These are phyloP conservation scores for Jasminum sambac DNA, from an alignment of 257 asterid species.

Conservation along the genomic window DNA sequence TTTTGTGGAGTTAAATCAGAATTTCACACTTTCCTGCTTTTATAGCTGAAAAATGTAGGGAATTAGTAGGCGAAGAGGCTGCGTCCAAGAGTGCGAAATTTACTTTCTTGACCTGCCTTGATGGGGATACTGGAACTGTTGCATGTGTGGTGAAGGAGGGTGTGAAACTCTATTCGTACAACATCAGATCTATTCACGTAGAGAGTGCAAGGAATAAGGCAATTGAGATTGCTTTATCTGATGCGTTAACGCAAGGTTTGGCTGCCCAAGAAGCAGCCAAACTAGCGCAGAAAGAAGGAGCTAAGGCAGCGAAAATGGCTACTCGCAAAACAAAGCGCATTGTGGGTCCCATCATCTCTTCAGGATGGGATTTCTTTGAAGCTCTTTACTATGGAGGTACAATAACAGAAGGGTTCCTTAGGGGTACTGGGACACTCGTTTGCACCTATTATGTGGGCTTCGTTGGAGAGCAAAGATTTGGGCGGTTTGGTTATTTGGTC, in stretches of 20 bases:
- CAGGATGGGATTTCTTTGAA: conserved; percentile 98
- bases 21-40: conserved; percentile 21
- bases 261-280: conserved; percentile 68
- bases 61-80: conserved; percentile 76
- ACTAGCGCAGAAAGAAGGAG: conserved; percentile 80
- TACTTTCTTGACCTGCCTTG: conserved; percentile 70
- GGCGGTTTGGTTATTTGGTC: conserved; percentile 84
- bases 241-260: conserved; percentile 79
- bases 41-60: conserved; percentile 87
- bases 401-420: conserved; percentile 77
- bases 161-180: conserved; percentile 77
- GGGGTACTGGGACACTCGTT: conserved; percentile 83
- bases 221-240: conserved; percentile 70
- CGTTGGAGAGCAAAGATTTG: conserved; percentile 69
- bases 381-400: conserved; percentile 88
- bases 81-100: conserved; percentile 92
- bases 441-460: conserved; percentile 77
- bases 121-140: conserved; percentile 78
- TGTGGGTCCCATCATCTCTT: conserved; percentile 87
- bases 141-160: conserved; percentile 87
- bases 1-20: not conserved
- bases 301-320: conserved; percentile 92
- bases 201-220: conserved; percentile 72
- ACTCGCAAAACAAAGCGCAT: conserved; percentile 70
- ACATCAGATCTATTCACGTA: conserved; percentile 62